These are phyloP conservation scores for Lactuca sativa DNA, from an alignment of 129 eudicot genomes.

Conservation along the genomic window DNA sequence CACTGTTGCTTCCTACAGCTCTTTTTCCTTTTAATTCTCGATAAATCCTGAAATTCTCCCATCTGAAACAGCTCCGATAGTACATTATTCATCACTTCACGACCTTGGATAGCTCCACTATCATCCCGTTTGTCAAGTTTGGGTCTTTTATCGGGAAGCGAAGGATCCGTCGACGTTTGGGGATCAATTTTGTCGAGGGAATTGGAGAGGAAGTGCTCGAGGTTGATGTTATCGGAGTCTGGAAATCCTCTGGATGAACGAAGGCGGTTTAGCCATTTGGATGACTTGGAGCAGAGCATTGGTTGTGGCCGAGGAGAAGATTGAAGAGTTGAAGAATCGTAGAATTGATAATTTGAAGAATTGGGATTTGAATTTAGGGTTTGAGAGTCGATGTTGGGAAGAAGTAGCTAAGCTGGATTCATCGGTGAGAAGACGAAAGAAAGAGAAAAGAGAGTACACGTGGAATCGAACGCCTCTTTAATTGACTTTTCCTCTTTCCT, in stretches of 20 bases:
- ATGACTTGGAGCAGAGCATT: conserved; percentile 16
- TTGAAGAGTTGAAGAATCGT: background rate
- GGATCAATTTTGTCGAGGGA: conserved; percentile 23
- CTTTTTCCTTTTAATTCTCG: conserved; percentile 32
- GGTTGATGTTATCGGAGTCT: conserved; percentile 35
- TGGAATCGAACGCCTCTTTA: background rate
- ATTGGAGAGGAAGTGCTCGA: conserved; percentile 41
- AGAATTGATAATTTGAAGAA: background rate
- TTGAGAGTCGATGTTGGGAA: conserved; percentile 2
- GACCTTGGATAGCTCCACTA: conserved; percentile 32
- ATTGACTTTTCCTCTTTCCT: background rate
- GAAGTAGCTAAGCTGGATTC: background rate
- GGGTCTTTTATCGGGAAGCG: background rate
- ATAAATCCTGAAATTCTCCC: conserved; percentile 38
- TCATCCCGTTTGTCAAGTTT: conserved; percentile 7
- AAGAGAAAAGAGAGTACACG: conserved; percentile 10
- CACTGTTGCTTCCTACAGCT: conserved; percentile 58
- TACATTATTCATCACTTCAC: conserved; percentile 36
- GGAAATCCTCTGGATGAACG: conserved; percentile 68
- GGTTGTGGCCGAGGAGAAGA: conserved; percentile 16
- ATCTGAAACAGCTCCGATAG: conserved; percentile 58
- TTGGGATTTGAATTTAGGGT: conserved; percentile 24
- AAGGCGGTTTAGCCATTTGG: conserved; percentile 78
- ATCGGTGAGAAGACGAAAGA: conserved; percentile 4
- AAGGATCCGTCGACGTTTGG: conserved; percentile 11